A percentile compares a stretch with the other conserved stretches of the same genome.
phyloP scores from a whole-genome alignment of 1,284 basidiomycete species.

The Trichosporon sp. region DNA sequence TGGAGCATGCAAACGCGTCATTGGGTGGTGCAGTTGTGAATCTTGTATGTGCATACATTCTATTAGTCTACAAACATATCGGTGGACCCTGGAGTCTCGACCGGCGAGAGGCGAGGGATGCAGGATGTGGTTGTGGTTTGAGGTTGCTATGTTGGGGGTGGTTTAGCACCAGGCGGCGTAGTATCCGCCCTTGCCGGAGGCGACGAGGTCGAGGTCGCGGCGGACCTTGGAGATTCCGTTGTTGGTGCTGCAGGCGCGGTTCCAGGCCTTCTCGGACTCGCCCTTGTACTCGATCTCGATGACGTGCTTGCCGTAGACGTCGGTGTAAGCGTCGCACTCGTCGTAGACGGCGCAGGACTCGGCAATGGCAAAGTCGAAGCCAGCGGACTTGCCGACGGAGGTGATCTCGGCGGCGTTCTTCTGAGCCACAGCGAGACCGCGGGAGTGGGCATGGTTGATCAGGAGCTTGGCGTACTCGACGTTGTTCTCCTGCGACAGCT shows the following conservation, averaged over 20 bases:
- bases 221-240: background rate
- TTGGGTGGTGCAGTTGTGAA: background rate
- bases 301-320: background rate
- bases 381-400: background rate
- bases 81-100: background rate
- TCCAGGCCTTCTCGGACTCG: background rate
- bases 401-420: conserved; percentile 7
- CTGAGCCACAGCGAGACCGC: background rate
- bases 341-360: background rate
- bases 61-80: background rate
- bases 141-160: background rate
- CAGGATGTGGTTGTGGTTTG: background rate
- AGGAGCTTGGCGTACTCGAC: background rate
- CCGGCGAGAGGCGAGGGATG: background rate
- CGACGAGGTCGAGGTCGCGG: conserved; percentile 1
- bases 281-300: conserved; percentile 5
- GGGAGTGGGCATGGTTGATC: conserved; percentile 1
- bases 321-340: conserved; percentile 3
- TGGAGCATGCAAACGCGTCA: background rate
- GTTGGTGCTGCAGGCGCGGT: background rate
- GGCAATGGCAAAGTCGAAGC: conserved; percentile 6
- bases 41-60: background rate
- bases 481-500: background rate
- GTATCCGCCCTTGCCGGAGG: background rate
- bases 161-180: conserved; percentile 2